Percentiles rank a stretch among this genome's conserved stretches.
Evolutionary conservation across 305 asterid genomes (phyloP).

Genomic region (Petunia hybrid): DNA sequence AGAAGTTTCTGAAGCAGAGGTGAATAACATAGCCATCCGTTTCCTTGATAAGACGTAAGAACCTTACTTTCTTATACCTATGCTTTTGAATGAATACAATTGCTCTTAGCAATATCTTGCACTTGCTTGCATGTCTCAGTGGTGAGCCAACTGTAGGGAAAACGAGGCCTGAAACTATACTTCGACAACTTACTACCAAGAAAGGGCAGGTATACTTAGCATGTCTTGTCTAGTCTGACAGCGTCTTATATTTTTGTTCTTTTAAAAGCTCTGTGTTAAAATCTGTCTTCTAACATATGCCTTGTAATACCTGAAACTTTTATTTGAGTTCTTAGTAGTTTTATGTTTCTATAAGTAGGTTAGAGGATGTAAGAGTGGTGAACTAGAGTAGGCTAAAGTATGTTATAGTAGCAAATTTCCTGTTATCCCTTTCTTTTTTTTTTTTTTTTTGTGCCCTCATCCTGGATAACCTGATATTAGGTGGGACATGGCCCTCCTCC

Average conservation of each 20-base stretch:
- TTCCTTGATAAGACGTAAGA: constrained; percentile 92
- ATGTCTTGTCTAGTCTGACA: constrained; percentile 18
- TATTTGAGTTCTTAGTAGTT: neutral
- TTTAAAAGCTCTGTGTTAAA: neutral
- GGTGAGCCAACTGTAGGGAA: constrained; percentile 92
- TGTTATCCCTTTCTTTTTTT: neutral
- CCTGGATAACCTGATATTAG: neutral
- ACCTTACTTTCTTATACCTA: constrained; percentile 24
- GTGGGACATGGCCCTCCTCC: too few species aligned
- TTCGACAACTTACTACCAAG: constrained; percentile 94
- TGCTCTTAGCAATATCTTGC: constrained; percentile 18
- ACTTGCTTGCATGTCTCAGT: constrained; percentile 47
- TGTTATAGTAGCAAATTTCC: constrained; percentile 20
- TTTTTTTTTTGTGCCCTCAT: neutral
- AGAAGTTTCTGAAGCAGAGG: constrained; percentile 96
- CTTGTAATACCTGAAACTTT: constrained; percentile 16
- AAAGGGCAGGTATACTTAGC: constrained; percentile 82
- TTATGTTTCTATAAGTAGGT: neutral
- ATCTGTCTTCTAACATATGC: neutral
- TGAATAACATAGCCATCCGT: constrained; percentile 81
- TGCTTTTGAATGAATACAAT: constrained; percentile 10
- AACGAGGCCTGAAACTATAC: constrained; percentile 92
- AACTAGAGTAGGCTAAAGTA: constrained; percentile 24
- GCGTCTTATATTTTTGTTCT: constrained; percentile 18
- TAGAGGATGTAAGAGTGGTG: neutral